phyloP scores from a whole-genome alignment of 169 alveolate species.

The Eimeria maxima region DNA sequence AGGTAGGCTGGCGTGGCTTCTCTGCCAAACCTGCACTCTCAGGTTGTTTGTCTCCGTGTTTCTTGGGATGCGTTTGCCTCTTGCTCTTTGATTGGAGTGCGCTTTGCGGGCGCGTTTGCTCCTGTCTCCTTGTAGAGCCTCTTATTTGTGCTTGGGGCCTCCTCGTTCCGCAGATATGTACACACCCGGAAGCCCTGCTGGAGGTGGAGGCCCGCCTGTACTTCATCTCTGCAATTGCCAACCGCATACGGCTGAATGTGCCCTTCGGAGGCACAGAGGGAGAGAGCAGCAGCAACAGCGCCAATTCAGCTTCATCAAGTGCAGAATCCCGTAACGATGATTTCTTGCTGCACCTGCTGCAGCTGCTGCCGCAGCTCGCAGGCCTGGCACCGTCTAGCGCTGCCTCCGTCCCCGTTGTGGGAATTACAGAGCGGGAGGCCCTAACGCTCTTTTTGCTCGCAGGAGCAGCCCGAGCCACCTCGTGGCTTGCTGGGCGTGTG shows the following conservation, averaged over 20 bases:
- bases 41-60: too few species aligned
- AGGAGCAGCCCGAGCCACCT: constrained; percentile 62
- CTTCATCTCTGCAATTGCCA: constrained; percentile 53
- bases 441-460: constrained; percentile 54
- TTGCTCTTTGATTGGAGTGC: background rate
- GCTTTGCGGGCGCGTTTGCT: background rate
- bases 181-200: constrained; percentile 5
- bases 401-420: background rate
- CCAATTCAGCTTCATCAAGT: background rate
- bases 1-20: constrained; percentile 1
- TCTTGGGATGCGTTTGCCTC: background rate
- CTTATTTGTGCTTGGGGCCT: background rate
- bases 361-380: constrained; percentile 75
- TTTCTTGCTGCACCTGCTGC: constrained; percentile 55
- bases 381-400: background rate
- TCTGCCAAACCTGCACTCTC: background rate
- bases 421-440: constrained; percentile 26
- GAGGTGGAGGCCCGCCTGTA: constrained; percentile 61
- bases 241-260: constrained; percentile 64
- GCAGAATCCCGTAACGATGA: constrained; percentile 3
- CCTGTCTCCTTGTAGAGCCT: background rate
- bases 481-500: constrained; percentile 75
- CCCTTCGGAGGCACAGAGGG: background rate
- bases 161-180: background rate
- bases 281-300: constrained; percentile 16